These are phyloP conservation scores for Circinella minor DNA, from an alignment of 371 early-diverging fungal species.

Conservation along the genomic window DNA sequence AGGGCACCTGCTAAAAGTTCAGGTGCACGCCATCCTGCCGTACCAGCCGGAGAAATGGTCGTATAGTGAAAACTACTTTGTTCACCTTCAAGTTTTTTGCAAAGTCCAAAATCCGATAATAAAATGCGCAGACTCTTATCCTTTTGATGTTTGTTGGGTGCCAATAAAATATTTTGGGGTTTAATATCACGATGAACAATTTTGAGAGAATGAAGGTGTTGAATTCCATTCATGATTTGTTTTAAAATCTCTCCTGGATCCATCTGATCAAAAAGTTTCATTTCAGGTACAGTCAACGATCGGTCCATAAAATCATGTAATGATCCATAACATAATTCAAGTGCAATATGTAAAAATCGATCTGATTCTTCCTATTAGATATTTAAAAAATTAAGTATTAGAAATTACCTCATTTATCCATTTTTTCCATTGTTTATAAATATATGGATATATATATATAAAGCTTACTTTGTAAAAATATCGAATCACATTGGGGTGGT, in stretches of 20 bases:
- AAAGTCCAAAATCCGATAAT: constrained; percentile 98
- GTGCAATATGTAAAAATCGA: constrained; percentile 93
- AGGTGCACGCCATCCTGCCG: constrained; percentile 98
- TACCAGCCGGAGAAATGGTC: constrained; percentile 78
- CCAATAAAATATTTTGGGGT: constrained; percentile 89
- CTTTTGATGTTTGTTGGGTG: constrained; percentile 54
- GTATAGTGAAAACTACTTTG: constrained; percentile 96
- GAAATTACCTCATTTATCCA: too few relatives aligned
- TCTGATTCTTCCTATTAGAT: constrained; percentile 74
- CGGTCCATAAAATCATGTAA: constrained; percentile 66
- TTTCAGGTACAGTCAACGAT: constrained; percentile 32
- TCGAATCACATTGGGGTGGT: constrained; percentile 96
- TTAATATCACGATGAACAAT: constrained; percentile 98
- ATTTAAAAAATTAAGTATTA: too few relatives aligned
- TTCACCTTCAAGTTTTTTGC: constrained; percentile 92
- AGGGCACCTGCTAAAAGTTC: constrained; percentile 69
- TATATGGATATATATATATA: neutral
- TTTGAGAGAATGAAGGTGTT: constrained; percentile 89
- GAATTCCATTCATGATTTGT: constrained; percentile 85
- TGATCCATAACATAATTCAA: constrained; percentile 89
- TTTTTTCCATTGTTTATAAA: too few relatives aligned
- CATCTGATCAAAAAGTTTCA: constrained; percentile 37
- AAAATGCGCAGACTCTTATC: constrained; percentile 67
- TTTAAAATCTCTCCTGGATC: constrained; percentile 62
- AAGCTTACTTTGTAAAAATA: constrained; percentile 79